These are phyloP conservation scores for Plantago elongata DNA, from an alignment of 257 asterid species.

Conservation along the genomic window DNA sequence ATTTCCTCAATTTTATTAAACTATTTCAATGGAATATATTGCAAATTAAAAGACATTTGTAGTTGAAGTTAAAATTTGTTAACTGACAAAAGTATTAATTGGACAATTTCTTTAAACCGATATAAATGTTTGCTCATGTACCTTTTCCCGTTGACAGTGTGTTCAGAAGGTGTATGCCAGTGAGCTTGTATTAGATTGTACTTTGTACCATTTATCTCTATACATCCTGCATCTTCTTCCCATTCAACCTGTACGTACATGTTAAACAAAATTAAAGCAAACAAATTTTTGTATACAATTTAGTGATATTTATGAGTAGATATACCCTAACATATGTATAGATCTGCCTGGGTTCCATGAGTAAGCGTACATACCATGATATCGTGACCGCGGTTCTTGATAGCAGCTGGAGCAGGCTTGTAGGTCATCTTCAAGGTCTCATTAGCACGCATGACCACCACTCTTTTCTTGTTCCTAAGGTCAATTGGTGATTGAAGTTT, in stretches of 20 bases:
- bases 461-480: slow-evolving; percentile 25
- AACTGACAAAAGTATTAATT: not conserved
- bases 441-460: slow-evolving; percentile 11
- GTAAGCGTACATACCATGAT: slow-evolving; percentile 32
- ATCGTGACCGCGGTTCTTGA: slow-evolving; percentile 66
- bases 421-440: slow-evolving; percentile 35
- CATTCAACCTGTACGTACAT: slow-evolving; percentile 43
- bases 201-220: slow-evolving; percentile 33
- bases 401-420: slow-evolving; percentile 42
- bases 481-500: slow-evolving; percentile 64
- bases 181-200: slow-evolving; percentile 48
- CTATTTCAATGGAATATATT: no score
- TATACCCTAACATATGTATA: not conserved
- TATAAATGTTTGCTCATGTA: slow-evolving; percentile 7
- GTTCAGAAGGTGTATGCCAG: slow-evolving; percentile 90
- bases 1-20: not conserved
- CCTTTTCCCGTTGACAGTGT: slow-evolving; percentile 54
- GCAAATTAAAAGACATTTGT: no score
- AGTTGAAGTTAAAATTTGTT: no score
- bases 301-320: not conserved
- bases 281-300: not conserved
- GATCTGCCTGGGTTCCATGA: no score
- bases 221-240: slow-evolving; percentile 59
- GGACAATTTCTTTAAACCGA: not conserved
- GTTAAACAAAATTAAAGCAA: not conserved